A percentile compares a stretch with the other conserved stretches of the same genome.
These are phyloP conservation scores for Paulownia fortunei DNA, from an alignment of 257 asterid species.

Conservation along the genomic window DNA sequence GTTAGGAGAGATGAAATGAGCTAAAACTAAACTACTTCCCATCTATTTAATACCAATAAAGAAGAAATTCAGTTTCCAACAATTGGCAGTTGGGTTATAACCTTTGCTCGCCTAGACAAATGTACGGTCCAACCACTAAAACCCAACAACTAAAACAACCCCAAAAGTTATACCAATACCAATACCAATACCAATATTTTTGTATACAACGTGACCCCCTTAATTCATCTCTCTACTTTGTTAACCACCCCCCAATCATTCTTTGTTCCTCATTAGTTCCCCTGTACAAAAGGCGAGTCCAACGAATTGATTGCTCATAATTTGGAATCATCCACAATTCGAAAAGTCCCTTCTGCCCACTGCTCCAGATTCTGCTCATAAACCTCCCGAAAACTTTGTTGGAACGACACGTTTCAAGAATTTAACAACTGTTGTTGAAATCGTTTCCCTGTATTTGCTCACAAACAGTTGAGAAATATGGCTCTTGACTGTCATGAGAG, in stretches of 20 bases:
- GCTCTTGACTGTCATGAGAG: constrained; percentile 42
- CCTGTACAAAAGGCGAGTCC: background rate
- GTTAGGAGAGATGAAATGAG: background rate
- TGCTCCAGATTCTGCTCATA: constrained; percentile 18
- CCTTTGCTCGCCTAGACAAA: constrained; percentile 37
- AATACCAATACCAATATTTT: constrained; percentile 18
- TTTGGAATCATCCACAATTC: constrained; percentile 30
- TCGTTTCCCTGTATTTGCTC: background rate
- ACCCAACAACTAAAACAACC: constrained; percentile 35
- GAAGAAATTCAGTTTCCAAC: constrained; percentile 28
- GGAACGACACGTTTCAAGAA: background rate
- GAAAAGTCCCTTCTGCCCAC: constrained; percentile 1
- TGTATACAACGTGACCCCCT: constrained; percentile 34
- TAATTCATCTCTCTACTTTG: constrained; percentile 21
- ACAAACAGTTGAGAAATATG: constrained; percentile 28
- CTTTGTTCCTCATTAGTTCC: constrained; percentile 20
- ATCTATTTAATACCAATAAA: background rate
- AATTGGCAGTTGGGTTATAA: constrained; percentile 47
- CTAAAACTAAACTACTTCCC: background rate
- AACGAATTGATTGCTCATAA: constrained; percentile 21
- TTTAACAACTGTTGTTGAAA: background rate
- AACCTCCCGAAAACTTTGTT: background rate
- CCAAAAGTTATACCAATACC: background rate
- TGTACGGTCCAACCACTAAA: constrained; percentile 55
- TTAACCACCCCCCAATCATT: background rate